Conservation (phyloP, 352 stramenopile species). For the Globisporangium spinosum region DNA sequence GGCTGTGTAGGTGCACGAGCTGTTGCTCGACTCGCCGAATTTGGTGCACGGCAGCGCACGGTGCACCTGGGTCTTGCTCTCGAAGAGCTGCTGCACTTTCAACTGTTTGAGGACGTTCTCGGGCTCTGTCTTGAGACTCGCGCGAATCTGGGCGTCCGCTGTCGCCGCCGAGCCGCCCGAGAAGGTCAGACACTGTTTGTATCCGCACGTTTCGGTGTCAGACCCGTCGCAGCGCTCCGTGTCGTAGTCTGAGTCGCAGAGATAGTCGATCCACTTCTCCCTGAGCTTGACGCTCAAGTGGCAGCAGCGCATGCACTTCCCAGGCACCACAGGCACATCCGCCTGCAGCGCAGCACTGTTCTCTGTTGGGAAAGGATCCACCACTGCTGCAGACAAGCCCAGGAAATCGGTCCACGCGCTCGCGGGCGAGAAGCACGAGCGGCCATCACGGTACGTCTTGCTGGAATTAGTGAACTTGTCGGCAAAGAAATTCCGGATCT, state of each 20-base stretch:
- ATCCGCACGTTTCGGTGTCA: constrained; percentile 12
- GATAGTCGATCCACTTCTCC: constrained; percentile 24
- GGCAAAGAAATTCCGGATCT: constrained; percentile 18
- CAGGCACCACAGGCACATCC: not conserved
- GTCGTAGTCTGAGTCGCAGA: constrained; percentile 22
- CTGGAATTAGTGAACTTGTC: not conserved
- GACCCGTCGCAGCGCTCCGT: constrained; percentile 21
- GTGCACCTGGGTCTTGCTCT: constrained; percentile 18
- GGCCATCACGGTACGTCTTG: not conserved
- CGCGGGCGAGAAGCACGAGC: constrained; percentile 13
- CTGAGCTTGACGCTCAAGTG: constrained; percentile 21
- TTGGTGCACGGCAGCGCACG: constrained; percentile 17
- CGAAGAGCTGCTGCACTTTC: constrained; percentile 5
- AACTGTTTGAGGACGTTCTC: constrained; percentile 8
- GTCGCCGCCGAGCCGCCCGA: constrained; percentile 5
- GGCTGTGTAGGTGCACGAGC: constrained; percentile 6
- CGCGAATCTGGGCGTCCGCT: constrained; percentile 2
- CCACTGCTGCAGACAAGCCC: not conserved
- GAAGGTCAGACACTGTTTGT: constrained; percentile 14
- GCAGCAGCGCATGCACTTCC: constrained; percentile 22
- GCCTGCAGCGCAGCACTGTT: constrained; percentile 1
- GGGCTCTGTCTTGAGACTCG: constrained; percentile 9
- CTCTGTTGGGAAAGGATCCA: not conserved
- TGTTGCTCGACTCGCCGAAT: constrained; percentile 7
- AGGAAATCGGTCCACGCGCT: constrained; percentile 16